Evolutionary conservation across 2,329 filamentous ascomycete genomes (phyloP).

Genomic region (Botrytis medusae): DNA sequence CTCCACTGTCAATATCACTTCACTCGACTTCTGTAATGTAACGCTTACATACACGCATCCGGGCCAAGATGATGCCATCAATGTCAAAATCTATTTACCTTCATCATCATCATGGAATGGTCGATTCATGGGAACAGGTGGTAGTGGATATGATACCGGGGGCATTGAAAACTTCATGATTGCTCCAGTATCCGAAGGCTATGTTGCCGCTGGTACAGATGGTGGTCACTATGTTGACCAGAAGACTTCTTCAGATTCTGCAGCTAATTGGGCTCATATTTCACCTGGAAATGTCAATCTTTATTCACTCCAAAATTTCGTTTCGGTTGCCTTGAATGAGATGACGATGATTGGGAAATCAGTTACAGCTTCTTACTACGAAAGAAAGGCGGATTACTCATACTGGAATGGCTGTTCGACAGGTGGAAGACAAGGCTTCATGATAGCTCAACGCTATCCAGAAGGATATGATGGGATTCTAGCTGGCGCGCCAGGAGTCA

Average conservation of each 20-base stretch:
- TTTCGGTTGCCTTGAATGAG: constrained; percentile 42
- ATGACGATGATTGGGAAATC: constrained; percentile 38
- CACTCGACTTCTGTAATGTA: constrained; percentile 20
- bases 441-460: constrained; percentile 43
- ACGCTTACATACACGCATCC: constrained; percentile 33
- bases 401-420: constrained; percentile 45
- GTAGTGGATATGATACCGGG: neutral
- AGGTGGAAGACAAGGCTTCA: constrained; percentile 43
- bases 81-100: constrained; percentile 36
- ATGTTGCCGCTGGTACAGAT: constrained; percentile 9
- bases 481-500: constrained; percentile 43
- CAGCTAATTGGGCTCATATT: constrained; percentile 9
- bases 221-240: constrained; percentile 1
- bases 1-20: neutral
- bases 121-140: constrained; percentile 17
- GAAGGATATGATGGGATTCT: constrained; percentile 44
- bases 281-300: constrained; percentile 29
- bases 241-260: too few species aligned
- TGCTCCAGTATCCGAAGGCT: neutral
- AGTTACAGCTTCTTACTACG: constrained; percentile 41
- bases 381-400: constrained; percentile 38
- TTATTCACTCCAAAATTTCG: constrained; percentile 42
- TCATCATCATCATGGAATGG: constrained; percentile 7
- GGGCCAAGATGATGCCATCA: constrained; percentile 30
- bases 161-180: neutral